These are phyloP conservation scores for Hygrocybe coccinea DNA, from an alignment of 768 basidiomycete species.

Conservation along the genomic window DNA sequence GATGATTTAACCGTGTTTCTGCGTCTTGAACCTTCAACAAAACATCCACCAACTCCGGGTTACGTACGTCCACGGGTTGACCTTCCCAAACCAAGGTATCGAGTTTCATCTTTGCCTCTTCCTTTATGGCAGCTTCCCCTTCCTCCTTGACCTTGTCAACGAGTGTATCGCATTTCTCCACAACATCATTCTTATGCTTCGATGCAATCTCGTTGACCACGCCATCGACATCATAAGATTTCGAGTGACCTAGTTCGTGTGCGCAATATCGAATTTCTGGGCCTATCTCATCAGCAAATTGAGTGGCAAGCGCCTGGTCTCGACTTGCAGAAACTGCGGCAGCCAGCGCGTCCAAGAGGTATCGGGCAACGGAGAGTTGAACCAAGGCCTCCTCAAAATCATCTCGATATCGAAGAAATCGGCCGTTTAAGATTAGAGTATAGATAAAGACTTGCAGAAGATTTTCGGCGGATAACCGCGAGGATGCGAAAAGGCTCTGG, in stretches of 20 bases:
- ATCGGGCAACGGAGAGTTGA: conserved; percentile 74
- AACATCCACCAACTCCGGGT: conserved; percentile 87
- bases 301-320: conserved; percentile 81
- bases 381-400: conserved; percentile 71
- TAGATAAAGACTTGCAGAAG: conserved; percentile 73
- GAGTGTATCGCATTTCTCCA: conserved; percentile 57
- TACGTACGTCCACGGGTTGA: conserved; percentile 76
- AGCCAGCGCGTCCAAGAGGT: conserved; percentile 65
- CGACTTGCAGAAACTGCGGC: conserved; percentile 60
- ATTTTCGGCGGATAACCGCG: conserved; percentile 50
- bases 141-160: conserved; percentile 48
- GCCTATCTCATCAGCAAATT: conserved; percentile 81
- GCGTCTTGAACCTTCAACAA: conserved; percentile 79
- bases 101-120: conserved; percentile 50
- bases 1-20: conserved; percentile 47
- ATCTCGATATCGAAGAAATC: conserved; percentile 71
- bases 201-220: conserved; percentile 63
- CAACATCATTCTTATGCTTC: conserved; percentile 52
- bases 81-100: conserved; percentile 72
- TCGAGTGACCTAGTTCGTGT: conserved; percentile 74
- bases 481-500: conserved; percentile 54
- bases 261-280: conserved; percentile 92
- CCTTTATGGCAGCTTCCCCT: conserved; percentile 31
- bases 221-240: conserved; percentile 76
- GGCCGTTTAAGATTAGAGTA: conserved; percentile 75